Evolutionary conservation across 345 rosid species (phyloP).

Genomic region (Toxicodendron radicans): DNA sequence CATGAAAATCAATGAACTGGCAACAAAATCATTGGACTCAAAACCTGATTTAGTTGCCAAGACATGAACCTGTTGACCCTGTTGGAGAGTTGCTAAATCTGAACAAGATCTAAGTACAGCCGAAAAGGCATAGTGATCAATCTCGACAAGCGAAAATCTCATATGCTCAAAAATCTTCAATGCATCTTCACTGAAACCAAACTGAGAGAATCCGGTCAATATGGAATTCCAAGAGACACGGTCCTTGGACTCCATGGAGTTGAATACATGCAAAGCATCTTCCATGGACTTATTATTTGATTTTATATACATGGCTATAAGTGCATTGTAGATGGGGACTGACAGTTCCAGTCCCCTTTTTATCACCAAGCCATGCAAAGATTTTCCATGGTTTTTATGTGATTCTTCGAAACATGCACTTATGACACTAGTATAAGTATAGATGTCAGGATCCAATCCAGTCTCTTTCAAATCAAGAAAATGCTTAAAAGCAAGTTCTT

Average conservation of each 20-base stretch:
- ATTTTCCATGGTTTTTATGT: constrained; percentile 39
- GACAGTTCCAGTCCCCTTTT: constrained; percentile 62
- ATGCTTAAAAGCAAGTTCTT: constrained; percentile 47
- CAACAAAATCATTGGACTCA: constrained; percentile 61
- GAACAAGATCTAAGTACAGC: constrained; percentile 79
- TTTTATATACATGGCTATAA: constrained; percentile 65
- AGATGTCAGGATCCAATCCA: constrained; percentile 54
- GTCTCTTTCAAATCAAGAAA: constrained; percentile 50
- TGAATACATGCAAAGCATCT: constrained; percentile 49
- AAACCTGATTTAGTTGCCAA: constrained; percentile 54
- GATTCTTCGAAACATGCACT: constrained; percentile 53
- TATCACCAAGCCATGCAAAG: constrained; percentile 58
- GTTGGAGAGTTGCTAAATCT: constrained; percentile 64
- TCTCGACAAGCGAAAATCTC: constrained; percentile 46
- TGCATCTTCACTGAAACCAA: constrained; percentile 54
- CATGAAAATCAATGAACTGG: constrained; percentile 74
- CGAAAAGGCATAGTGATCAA: constrained; percentile 67
- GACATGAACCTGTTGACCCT: constrained; percentile 72
- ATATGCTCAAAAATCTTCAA: constrained; percentile 49
- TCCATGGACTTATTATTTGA: constrained; percentile 45
- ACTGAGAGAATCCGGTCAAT: constrained; percentile 64
- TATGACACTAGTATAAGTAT: constrained; percentile 65
- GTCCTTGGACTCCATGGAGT: constrained; percentile 55
- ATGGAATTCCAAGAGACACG: constrained; percentile 77
- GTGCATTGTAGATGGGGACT: constrained; percentile 57